Percentiles rank a stretch among this genome's conserved stretches.
These are phyloP conservation scores for Sphagnum contortum DNA, from an alignment of 225 moss, liverwort and hornwort species.

Conservation along the genomic window DNA sequence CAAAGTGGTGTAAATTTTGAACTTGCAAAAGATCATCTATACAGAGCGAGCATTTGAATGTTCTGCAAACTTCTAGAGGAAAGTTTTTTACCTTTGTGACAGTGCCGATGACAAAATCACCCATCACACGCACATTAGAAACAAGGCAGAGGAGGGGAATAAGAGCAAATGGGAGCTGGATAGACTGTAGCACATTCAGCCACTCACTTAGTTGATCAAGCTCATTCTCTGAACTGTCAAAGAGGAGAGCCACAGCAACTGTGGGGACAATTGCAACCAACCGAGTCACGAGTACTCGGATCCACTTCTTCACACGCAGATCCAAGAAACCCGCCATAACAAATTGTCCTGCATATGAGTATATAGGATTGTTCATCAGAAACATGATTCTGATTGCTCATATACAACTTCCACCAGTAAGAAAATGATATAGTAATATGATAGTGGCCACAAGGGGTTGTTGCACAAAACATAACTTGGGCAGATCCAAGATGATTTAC, in stretches of 20 bases:
- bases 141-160: conserved; percentile 74
- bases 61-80: too few species aligned
- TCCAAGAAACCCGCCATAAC: conserved; percentile 87
- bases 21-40: too few species aligned
- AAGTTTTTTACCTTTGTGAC: conserved; percentile 42
- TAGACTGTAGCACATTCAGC: conserved; percentile 84
- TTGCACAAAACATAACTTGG: too few species aligned
- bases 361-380: too few species aligned
- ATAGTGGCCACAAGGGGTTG: too few species aligned
- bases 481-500: too few species aligned
- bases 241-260: conserved; percentile 64
- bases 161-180: conserved; percentile 88
- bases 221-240: conserved; percentile 70
- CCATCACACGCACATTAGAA: conserved; percentile 69
- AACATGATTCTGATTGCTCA: too few species aligned
- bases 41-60: too few species aligned
- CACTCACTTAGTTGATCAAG: conserved; percentile 85
- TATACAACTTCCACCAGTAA: too few species aligned
- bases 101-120: conserved; percentile 48
- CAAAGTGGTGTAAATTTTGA: too few species aligned
- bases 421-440: too few species aligned
- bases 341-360: conserved; percentile 52
- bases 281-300: conserved; percentile 71
- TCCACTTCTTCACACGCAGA: conserved; percentile 82
- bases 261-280: conserved; percentile 83